Conservation (phyloP, 176 grass and related monocot species). For the Avena eriantha region DNA sequence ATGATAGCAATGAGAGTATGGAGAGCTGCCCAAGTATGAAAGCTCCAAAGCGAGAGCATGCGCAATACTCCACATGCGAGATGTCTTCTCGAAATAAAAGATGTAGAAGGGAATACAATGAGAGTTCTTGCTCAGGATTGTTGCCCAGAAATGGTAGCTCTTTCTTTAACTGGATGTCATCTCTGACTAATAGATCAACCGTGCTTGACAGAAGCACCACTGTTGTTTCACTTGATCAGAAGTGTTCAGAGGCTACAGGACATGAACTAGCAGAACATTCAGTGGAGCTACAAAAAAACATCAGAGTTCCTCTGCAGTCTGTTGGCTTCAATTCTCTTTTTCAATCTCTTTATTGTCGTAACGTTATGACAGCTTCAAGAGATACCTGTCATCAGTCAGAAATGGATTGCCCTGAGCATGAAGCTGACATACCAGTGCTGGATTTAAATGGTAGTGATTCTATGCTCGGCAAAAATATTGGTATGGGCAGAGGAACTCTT, state of each 20-base stretch:
- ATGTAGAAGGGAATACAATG: constrained; percentile 59
- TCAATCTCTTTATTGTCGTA: constrained; percentile 71
- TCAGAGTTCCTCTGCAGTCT: constrained; percentile 40
- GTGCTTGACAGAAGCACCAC: constrained; percentile 39
- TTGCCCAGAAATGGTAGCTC: constrained; percentile 60
- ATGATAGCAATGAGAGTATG: constrained; percentile 84
- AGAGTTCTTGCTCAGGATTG: constrained; percentile 52
- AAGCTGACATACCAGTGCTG: constrained; percentile 25
- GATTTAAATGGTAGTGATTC: constrained; percentile 30
- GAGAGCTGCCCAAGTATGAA: constrained; percentile 70
- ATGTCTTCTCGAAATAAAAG: constrained; percentile 59
- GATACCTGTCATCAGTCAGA: constrained; percentile 57
- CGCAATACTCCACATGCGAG: constrained; percentile 28
- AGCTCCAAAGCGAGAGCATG: constrained; percentile 63
- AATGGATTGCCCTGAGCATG: constrained; percentile 36
- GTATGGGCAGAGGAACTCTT: constrained; percentile 39
- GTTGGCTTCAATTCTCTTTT: constrained; percentile 77
- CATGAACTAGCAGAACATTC: constrained; percentile 49
- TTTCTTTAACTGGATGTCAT: constrained; percentile 96
- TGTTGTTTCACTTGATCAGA: constrained; percentile 61
- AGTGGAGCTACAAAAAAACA: constrained; percentile 37
- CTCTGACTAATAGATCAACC: constrained; percentile 63
- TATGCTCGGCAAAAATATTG: constrained; percentile 22
- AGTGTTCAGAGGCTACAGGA: constrained; percentile 43
- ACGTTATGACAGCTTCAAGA: constrained; percentile 46